Conservation (phyloP, 129 eudicot genomes). For the Flaveria sonorensis region DNA sequence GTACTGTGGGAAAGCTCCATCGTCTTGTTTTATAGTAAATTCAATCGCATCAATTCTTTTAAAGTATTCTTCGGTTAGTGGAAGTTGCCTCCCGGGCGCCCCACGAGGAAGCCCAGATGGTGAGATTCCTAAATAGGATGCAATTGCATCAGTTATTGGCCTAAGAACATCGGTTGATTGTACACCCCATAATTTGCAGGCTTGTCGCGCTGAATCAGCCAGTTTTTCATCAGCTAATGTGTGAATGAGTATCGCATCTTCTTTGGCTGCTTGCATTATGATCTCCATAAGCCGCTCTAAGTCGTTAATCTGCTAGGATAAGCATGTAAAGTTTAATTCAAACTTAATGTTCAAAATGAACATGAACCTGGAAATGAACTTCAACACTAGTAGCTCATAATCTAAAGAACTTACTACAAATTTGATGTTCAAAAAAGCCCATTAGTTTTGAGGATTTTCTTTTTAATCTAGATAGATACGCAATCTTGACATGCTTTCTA, state of each 20-base stretch:
- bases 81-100: slow-evolving; percentile 54
- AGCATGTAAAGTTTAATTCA: neutral
- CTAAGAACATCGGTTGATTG: slow-evolving; percentile 56
- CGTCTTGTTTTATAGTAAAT: slow-evolving; percentile 75
- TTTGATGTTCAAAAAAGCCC: too few species aligned
- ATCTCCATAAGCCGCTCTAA: slow-evolving; percentile 60
- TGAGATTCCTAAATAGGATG: slow-evolving; percentile 63
- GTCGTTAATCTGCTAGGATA: slow-evolving; percentile 51
- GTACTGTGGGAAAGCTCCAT: slow-evolving; percentile 65
- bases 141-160: slow-evolving; percentile 62
- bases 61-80: slow-evolving; percentile 57
- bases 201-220: slow-evolving; percentile 57
- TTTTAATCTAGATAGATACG: too few species aligned
- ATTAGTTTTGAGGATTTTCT: too few species aligned
- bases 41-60: slow-evolving; percentile 65
- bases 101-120: slow-evolving; percentile 78
- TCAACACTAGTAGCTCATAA: neutral
- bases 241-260: slow-evolving; percentile 65
- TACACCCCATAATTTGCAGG: slow-evolving; percentile 60
- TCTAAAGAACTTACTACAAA: too few species aligned
- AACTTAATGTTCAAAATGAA: neutral
- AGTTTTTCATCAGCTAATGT: slow-evolving; percentile 74
- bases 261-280: slow-evolving; percentile 70
- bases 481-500: too few species aligned
- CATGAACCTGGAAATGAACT: too few species aligned